Conservation (phyloP, 2,329 filamentous ascomycete genomes). For the Pseudocercospora pini-densiflorae region DNA sequence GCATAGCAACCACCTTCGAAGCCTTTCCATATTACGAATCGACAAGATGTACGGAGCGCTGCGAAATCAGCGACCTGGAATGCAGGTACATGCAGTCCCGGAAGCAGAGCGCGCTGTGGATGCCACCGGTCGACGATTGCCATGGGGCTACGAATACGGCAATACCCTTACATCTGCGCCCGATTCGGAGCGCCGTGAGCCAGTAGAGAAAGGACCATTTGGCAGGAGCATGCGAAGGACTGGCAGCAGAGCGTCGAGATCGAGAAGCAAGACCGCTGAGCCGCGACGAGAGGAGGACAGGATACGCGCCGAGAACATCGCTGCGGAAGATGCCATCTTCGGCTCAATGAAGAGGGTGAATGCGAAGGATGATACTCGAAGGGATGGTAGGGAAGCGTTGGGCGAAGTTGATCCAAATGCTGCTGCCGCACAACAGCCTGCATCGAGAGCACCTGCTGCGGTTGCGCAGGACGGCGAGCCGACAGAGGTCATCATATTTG, state of each 20-base stretch:
- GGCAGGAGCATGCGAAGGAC: constrained; percentile 56
- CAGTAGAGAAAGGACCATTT: constrained; percentile 67
- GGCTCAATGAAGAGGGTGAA: constrained; percentile 34
- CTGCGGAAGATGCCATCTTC: constrained; percentile 55
- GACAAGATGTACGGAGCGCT: constrained; percentile 10
- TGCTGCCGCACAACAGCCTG: constrained; percentile 16
- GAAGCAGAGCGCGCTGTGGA: constrained; percentile 65
- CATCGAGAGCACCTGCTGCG: constrained; percentile 35
- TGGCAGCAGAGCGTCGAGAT: constrained; percentile 29
- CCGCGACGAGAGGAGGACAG: constrained; percentile 64
- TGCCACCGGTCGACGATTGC: constrained; percentile 61
- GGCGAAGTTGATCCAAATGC: constrained; percentile 36
- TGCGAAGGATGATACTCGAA: constrained; percentile 31
- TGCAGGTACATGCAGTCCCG: constrained; percentile 70
- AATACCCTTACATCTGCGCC: constrained; percentile 16
- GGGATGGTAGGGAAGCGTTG: constrained; percentile 29
- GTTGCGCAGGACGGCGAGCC: constrained; percentile 50
- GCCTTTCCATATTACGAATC: neutral
- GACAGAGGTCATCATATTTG: constrained; percentile 83
- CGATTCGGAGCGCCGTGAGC: constrained; percentile 39
- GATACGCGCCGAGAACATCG: constrained; percentile 49
- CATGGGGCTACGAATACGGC: constrained; percentile 62
- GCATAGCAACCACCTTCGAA: neutral
- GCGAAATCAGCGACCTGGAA: constrained; percentile 41
- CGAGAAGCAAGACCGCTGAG: constrained; percentile 57